Evolutionary conservation across 2,329 filamentous ascomycete genomes (phyloP).

Genomic region (Sclerotiophoma versabilis): DNA sequence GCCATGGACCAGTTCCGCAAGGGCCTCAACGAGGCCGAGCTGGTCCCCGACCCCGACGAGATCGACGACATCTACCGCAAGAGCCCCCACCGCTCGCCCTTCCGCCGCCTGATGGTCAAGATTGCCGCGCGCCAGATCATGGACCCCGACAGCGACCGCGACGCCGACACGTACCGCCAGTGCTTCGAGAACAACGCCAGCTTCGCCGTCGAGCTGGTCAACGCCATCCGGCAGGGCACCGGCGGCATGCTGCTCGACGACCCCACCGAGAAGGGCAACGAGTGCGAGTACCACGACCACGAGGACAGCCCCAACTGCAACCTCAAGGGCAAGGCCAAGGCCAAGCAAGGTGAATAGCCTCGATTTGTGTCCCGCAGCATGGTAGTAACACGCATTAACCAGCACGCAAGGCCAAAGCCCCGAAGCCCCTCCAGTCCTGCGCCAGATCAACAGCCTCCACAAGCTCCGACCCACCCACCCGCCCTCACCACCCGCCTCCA

Average conservation of each 20-base stretch:
- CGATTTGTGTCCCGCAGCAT: constrained; percentile 14
- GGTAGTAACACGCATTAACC: constrained; percentile 49
- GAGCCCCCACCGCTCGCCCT: constrained; percentile 55
- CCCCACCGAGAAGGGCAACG: constrained; percentile 54
- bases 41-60: constrained; percentile 63
- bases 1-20: constrained; percentile 63
- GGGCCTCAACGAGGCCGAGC: constrained; percentile 56
- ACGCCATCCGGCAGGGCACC: constrained; percentile 58
- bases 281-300: constrained; percentile 61
- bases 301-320: constrained; percentile 52
- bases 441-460: constrained; percentile 38
- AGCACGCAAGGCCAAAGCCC: constrained; percentile 42
- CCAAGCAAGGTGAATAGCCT: constrained; percentile 48
- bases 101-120: constrained; percentile 58
- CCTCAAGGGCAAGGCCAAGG: constrained; percentile 43
- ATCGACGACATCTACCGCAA: constrained; percentile 61
- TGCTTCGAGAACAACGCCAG: constrained; percentile 60
- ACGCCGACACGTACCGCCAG: constrained; percentile 58
- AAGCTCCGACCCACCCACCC: constrained; percentile 40
- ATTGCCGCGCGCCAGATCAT: constrained; percentile 66
- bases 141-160: constrained; percentile 60
- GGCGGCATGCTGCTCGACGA: constrained; percentile 61
- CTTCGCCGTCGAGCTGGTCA: constrained; percentile 62
- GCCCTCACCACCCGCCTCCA: constrained; percentile 41
- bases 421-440: constrained; percentile 37